Conservation (phyloP, 129 eudicot species). For the Cynara cardunculus region DNA sequence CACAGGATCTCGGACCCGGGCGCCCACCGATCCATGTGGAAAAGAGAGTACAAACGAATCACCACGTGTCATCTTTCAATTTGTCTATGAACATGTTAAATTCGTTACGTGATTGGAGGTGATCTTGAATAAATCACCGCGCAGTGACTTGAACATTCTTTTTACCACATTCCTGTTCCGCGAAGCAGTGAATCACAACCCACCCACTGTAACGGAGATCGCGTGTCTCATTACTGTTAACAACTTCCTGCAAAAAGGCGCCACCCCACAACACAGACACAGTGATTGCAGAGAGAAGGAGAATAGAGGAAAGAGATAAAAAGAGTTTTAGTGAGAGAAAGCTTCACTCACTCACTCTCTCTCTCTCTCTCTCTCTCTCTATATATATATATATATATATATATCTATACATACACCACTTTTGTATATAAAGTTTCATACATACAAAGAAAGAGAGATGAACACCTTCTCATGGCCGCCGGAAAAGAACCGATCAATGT, state of each 20-base stretch:
- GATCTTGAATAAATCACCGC: background rate
- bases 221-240: conserved; percentile 44
- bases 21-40: conserved; percentile 3
- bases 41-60: background rate
- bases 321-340: conserved; percentile 27
- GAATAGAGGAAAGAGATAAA: background rate
- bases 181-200: conserved; percentile 25
- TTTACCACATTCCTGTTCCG: conserved; percentile 16
- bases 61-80: conserved; percentile 20
- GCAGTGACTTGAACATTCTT: conserved; percentile 3
- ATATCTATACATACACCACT: conserved; percentile 2
- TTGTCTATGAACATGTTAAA: background rate
- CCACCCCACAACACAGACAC: conserved; percentile 33
- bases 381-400: no score
- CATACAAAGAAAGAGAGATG: conserved; percentile 2
- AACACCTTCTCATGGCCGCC: conserved; percentile 11
- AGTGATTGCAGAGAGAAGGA: conserved; percentile 22
- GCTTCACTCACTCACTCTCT: conserved; percentile 22
- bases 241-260: conserved; percentile 46
- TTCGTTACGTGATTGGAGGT: conserved; percentile 35
- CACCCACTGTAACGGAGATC: conserved; percentile 36
- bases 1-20: background rate
- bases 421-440: conserved; percentile 18
- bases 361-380: conserved; percentile 24
- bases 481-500: conserved; percentile 45